Conservation (phyloP, 2,329 filamentous ascomycete species). For the Xylariales sp. region DNA sequence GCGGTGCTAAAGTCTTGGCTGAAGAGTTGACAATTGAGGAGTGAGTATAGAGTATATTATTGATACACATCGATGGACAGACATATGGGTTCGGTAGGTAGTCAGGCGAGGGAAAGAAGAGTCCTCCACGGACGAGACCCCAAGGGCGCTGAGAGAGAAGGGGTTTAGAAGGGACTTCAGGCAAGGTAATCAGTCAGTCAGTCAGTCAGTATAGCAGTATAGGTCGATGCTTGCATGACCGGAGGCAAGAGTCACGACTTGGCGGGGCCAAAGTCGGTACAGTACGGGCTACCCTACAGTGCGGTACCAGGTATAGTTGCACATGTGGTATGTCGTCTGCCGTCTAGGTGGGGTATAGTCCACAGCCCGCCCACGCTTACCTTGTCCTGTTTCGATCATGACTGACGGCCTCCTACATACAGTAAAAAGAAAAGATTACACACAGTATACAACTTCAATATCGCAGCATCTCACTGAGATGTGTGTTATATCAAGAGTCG, state of each 20-base stretch:
- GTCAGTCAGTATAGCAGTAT: neutral
- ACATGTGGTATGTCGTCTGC: too few relatives aligned
- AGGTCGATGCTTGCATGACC: constrained; percentile 7
- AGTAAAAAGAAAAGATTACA: too few relatives aligned
- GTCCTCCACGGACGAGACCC: constrained; percentile 49
- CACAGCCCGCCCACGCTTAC: too few relatives aligned
- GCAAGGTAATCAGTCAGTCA: neutral
- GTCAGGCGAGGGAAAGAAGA: constrained; percentile 37
- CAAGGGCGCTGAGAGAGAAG: constrained; percentile 39
- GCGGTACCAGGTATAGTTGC: neutral
- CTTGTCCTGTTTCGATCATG: too few relatives aligned
- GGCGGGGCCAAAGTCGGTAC: constrained; percentile 42
- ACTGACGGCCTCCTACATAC: too few relatives aligned
- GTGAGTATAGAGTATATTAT: neutral
- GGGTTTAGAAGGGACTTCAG: neutral
- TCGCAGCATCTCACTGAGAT: too few relatives aligned
- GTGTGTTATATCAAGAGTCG: too few relatives aligned
- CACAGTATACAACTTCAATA: too few relatives aligned
- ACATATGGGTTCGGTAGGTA: neutral
- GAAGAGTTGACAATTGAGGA: neutral
- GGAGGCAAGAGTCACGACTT: constrained; percentile 44
- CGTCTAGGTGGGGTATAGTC: too few relatives aligned
- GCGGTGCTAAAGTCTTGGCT: neutral
- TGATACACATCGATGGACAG: constrained; percentile 19
- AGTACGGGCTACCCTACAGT: neutral